Conservation (phyloP, 1,284 basidiomycete genomes). For the Ganoderma boninense region DNA sequence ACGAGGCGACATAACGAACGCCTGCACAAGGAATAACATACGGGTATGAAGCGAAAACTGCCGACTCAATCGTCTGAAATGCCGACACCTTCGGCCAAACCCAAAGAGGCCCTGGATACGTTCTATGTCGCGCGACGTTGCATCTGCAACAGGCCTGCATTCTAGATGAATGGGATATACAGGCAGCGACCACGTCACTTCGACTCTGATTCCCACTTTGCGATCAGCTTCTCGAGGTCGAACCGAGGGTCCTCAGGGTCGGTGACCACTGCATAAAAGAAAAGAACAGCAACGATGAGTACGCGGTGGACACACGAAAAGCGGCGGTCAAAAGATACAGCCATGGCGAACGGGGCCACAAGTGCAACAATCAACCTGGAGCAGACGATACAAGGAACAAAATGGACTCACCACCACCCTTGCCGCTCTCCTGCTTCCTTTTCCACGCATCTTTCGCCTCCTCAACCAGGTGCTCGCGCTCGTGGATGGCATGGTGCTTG, state of each 20-base stretch:
- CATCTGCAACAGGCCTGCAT: constrained; percentile 26
- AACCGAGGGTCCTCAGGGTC: constrained; percentile 96
- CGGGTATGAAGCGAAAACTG: neutral
- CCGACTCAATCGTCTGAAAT: neutral
- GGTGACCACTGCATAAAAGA: constrained; percentile 70
- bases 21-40: constrained; percentile 17
- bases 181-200: constrained; percentile 44
- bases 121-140: constrained; percentile 4
- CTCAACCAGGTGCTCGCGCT: constrained; percentile 81
- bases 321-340: neutral
- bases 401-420: constrained; percentile 58
- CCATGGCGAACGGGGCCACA: neutral
- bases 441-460: constrained; percentile 94
- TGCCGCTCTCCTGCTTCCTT: constrained; percentile 68
- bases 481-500: constrained; percentile 72
- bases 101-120: constrained; percentile 2
- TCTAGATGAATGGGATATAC: constrained; percentile 28
- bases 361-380: neutral
- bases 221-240: constrained; percentile 94
- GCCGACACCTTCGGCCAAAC: neutral
- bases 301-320: neutral
- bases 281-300: constrained; percentile 1
- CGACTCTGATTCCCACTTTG: constrained; percentile 74
- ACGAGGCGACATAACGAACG: constrained; percentile 11
- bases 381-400: constrained; percentile 1